Conservation (phyloP, 768 basidiomycete species). For the Termitomyces sp. region DNA sequence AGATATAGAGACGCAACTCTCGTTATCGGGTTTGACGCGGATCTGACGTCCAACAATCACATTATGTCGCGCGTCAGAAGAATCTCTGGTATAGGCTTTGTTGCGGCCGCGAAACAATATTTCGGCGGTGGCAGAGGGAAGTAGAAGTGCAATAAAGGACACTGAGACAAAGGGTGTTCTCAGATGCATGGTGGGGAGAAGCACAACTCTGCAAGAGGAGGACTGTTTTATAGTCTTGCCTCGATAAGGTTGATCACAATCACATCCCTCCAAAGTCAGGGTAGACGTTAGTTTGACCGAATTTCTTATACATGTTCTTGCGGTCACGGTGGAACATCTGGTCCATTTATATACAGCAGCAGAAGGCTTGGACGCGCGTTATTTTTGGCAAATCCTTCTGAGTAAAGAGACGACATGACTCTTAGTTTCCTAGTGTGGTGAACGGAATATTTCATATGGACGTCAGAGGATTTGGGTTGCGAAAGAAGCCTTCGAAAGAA, state of each 20-base stretch:
- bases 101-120: neutral
- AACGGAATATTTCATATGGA: neutral
- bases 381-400: neutral
- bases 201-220: neutral
- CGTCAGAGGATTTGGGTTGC: neutral
- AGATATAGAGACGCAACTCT: neutral
- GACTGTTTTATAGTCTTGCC: neutral
- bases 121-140: neutral
- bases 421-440: neutral
- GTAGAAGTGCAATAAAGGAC: neutral
- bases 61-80: neutral
- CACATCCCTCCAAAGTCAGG: neutral
- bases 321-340: neutral
- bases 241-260: neutral
- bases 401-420: neutral
- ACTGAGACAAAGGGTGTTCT: neutral
- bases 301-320: neutral
- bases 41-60: neutral
- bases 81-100: too few species aligned
- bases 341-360: neutral
- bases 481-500: neutral
- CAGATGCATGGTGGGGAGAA: neutral
- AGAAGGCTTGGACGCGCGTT: neutral
- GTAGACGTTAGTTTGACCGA: neutral
- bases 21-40: neutral